phyloP scores from a whole-genome alignment of 106 monocot species.

The Allium cepa region DNA sequence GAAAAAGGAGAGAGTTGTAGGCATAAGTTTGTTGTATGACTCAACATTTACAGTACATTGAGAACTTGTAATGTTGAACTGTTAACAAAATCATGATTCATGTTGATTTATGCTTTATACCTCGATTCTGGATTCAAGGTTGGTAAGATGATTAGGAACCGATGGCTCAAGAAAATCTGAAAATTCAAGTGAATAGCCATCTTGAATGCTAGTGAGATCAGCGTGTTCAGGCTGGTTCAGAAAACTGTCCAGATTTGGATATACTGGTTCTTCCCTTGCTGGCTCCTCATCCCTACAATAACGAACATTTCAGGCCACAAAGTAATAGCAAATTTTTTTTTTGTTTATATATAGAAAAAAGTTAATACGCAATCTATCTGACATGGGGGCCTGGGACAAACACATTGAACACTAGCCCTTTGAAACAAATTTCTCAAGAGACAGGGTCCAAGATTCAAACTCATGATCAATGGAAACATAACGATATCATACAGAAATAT shows the following conservation, averaged over 20 bases:
- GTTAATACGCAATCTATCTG: neutral
- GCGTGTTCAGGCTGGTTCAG: conserved; percentile 33
- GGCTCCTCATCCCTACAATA: neutral
- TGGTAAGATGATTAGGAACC: conserved; percentile 28
- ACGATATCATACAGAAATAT: neutral
- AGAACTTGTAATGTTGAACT: neutral
- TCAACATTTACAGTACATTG: neutral
- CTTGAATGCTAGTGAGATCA: conserved; percentile 51
- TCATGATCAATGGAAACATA: neutral
- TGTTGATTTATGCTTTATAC: conserved; percentile 11
- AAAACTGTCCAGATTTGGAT: conserved; percentile 35
- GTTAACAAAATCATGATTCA: neutral
- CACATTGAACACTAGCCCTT: no score
- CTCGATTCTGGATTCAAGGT: conserved; percentile 33
- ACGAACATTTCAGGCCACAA: neutral
- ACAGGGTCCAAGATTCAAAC: no score
- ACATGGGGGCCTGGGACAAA: no score
- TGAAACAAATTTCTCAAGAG: no score
- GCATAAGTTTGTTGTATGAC: neutral
- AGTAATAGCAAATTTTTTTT: neutral
- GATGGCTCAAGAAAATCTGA: conserved; percentile 49
- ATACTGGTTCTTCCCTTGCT: conserved; percentile 33
- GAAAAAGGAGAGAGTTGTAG: conserved; percentile 4
- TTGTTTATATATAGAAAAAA: neutral
- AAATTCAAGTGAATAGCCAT: conserved; percentile 42